These are phyloP conservation scores for Moniliophthora roreri DNA, from an alignment of 1,284 basidiomycete genomes.

Conservation along the genomic window DNA sequence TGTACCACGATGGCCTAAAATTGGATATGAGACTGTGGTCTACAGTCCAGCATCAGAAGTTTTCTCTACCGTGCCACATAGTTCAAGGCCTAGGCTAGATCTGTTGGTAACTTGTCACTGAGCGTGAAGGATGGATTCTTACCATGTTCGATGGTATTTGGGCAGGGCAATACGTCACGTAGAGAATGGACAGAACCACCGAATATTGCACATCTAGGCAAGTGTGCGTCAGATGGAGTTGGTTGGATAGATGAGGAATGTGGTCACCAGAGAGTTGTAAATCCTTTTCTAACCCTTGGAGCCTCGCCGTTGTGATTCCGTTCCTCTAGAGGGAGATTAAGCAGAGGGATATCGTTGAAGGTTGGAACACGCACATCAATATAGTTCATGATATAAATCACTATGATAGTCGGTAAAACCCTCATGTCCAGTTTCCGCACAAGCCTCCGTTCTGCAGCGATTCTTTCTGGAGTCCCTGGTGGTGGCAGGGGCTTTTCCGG, in stretches of 20 bases:
- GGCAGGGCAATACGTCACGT: constrained; percentile 58
- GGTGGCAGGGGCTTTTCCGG: constrained; percentile 11
- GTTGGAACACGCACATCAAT: constrained; percentile 50
- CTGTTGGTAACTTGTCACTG: not conserved
- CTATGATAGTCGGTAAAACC: constrained; percentile 57
- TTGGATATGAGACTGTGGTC: not conserved
- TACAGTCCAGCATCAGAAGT: not conserved
- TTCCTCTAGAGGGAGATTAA: constrained; percentile 41
- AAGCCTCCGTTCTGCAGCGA: constrained; percentile 38
- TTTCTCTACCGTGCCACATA: constrained; percentile 46
- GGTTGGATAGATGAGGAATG: not conserved
- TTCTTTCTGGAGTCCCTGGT: constrained; percentile 15
- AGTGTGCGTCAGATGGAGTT: not conserved
- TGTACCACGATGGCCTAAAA: constrained; percentile 59
- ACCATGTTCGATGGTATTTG: constrained; percentile 72
- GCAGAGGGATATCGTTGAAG: not conserved
- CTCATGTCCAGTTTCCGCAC: constrained; percentile 59
- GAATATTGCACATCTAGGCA: constrained; percentile 58
- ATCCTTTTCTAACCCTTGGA: constrained; percentile 63
- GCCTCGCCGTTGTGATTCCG: constrained; percentile 56
- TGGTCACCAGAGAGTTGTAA: constrained; percentile 44
- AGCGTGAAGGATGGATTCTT: constrained; percentile 14
- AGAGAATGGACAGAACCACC: constrained; percentile 58
- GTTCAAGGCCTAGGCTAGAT: constrained; percentile 44
- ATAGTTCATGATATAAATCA: constrained; percentile 70